Percentiles rank a stretch among this genome's conserved stretches.
These are phyloP conservation scores for Gigaspora rosea DNA, from an alignment of 192 early-diverging fungal genomes.

Conservation along the genomic window DNA sequence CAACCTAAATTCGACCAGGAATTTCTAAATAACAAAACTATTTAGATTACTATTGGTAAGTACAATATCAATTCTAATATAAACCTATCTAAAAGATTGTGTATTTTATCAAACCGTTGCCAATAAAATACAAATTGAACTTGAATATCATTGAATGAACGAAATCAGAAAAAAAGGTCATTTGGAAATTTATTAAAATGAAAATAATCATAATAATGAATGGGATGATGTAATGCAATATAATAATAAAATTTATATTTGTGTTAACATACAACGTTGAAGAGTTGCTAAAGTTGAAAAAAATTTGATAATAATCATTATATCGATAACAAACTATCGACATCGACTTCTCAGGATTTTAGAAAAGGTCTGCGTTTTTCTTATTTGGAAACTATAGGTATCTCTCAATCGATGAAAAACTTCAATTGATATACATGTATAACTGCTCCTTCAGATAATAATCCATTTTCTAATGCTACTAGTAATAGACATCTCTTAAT, in stretches of 20 bases:
- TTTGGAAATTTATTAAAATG: not conserved
- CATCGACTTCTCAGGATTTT: no score
- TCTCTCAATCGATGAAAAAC: not conserved
- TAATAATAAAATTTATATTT: constrained; percentile 14
- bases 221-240: constrained; percentile 26
- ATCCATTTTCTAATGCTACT: not conserved
- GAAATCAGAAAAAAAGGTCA: not conserved
- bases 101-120: constrained; percentile 31
- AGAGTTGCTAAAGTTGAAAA: not conserved
- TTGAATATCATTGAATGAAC: constrained; percentile 15
- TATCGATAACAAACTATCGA: no score
- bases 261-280: constrained; percentile 19
- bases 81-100: no score
- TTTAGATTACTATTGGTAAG: no score
- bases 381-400: not conserved
- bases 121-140: constrained; percentile 18
- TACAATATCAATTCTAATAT: no score
- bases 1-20: no score
- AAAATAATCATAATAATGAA: not conserved
- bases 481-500: not conserved
- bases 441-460: not conserved
- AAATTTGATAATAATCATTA: not conserved
- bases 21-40: no score
- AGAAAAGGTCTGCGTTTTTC: no score
- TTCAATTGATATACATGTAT: no score